Base-by-base conservation (phyloP, 306 rosid genomes). In the Amphicarpaea edgeworthii region DNA sequence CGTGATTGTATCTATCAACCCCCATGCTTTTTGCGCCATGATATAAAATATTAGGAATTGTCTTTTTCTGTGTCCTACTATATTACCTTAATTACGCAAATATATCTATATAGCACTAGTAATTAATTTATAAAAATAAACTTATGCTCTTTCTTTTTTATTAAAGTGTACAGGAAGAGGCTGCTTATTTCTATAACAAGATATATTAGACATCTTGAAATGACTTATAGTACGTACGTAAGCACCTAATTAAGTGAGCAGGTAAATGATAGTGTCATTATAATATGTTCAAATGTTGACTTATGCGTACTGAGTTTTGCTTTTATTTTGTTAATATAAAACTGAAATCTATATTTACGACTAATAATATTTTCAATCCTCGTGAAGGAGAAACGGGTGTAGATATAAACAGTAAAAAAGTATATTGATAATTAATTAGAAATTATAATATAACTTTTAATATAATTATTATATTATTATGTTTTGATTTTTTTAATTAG, bases 231-330 rank as follows among this genome's bases (percentile, higher is more conserved):
- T 20, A 14, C 6, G 3, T 54, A 15, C 24, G n/a, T 8, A 55
- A 72, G 16, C 54, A 71, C 15, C 17, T 55, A 54, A 38, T 37
- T 54, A 54, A 42, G 16, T 6, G 38, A 26, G 64, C 38, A 57
- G 63, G 38, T 24, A 12, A 26, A 26, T 24, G 16, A 58, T 26
- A 9, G 32, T 51, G 3, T 30, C 65, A 12, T 14, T 14, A 32
- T 37, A 37, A 40, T 47, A 23, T 7, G 41, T 57, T 72, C 42
- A 24, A 17, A n/a, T 24, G 76, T 71, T 71, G 76, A 71, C 76
- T 38, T 21, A 3, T 47, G 26, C 5, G 30, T 1, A 28, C 5
- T 28, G 42, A 26, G n/a, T 12, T 32, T n/a, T 45, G 58, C 41
- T 47, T n/a, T 32, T 6, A 12, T 6, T 51, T 37, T 38, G 1